Percentiles rank a stretch among this genome's conserved stretches.
Evolutionary conservation across 768 basidiomycete species (phyloP).

Genomic region (Termitomyces sp.): DNA sequence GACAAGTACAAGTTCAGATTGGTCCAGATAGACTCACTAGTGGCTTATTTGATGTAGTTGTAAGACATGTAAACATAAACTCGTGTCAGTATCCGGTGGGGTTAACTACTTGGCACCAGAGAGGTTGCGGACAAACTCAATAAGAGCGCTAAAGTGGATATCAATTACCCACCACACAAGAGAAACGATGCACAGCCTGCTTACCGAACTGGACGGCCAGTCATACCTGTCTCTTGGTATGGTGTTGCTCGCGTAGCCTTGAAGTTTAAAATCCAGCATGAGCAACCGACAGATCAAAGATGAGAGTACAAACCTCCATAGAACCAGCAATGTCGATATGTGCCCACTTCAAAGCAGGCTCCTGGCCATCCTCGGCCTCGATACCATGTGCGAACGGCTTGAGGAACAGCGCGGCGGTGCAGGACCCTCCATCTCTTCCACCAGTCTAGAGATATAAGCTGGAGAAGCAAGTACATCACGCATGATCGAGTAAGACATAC

Average conservation of each 20-base stretch:
- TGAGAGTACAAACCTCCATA: conserved; percentile 58
- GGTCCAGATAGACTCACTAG: not conserved
- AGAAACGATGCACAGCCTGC: conserved; percentile 19
- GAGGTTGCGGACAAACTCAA: conserved; percentile 38
- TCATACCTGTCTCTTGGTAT: conserved; percentile 76
- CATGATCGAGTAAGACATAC: conserved; percentile 29
- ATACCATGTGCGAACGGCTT: conserved; percentile 78
- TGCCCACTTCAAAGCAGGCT: conserved; percentile 70
- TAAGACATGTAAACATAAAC: not conserved
- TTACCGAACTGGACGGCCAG: conserved; percentile 75
- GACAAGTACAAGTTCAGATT: not conserved
- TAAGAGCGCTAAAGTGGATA: conserved; percentile 26
- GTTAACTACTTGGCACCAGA: conserved; percentile 17
- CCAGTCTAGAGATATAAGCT: conserved; percentile 46
- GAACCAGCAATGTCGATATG: conserved; percentile 82
- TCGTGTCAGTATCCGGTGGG: too few species aligned
- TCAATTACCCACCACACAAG: not conserved
- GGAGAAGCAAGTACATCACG: not conserved
- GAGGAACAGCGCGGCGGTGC: conserved; percentile 85
- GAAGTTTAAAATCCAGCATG: not conserved
- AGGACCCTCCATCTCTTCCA: conserved; percentile 66
- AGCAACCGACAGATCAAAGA: not conserved
- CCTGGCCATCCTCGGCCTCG: conserved; percentile 55
- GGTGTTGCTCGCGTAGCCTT: conserved; percentile 51
- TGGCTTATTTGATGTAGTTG: not conserved